Percentiles rank a stretch among this genome's conserved stretches.
Conservation (phyloP, 345 rosid genomes). For the Trapa bicornis region DNA sequence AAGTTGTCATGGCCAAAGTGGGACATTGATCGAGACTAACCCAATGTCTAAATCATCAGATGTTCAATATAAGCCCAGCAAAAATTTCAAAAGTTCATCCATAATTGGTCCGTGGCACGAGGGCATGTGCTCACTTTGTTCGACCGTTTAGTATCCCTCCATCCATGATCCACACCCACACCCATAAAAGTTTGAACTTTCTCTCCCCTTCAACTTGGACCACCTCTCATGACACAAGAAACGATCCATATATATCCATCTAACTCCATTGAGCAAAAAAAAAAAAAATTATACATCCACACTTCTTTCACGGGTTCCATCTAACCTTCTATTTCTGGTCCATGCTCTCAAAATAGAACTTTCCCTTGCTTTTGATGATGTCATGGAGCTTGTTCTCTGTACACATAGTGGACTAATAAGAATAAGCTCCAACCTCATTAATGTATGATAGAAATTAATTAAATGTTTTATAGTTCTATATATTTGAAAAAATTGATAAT, state of each 20-base stretch:
- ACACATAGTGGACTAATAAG: too few relatives aligned
- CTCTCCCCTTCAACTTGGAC: background rate
- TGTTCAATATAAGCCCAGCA: background rate
- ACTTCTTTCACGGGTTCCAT: background rate
- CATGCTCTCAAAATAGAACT: background rate
- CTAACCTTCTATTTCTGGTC: background rate
- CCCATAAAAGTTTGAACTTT: background rate
- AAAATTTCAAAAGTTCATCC: background rate
- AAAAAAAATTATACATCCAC: too few relatives aligned
- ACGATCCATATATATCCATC: background rate
- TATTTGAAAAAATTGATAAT: too few relatives aligned
- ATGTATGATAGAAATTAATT: too few relatives aligned
- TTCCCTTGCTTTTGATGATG: too few relatives aligned
- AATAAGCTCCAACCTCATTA: too few relatives aligned
- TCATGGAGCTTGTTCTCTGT: too few relatives aligned
- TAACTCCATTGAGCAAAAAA: too few relatives aligned
- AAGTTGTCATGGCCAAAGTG: background rate
- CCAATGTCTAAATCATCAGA: background rate
- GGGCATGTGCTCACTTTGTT: constrained; percentile 1
- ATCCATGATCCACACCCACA: background rate
- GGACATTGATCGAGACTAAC: background rate
- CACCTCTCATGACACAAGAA: too few relatives aligned
- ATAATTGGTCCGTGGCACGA: background rate
- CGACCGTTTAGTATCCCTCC: background rate
- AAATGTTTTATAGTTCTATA: too few relatives aligned